Evolutionary conservation across 2,329 filamentous ascomycete genomes (phyloP).

Genomic region (Claviceps sp.): DNA sequence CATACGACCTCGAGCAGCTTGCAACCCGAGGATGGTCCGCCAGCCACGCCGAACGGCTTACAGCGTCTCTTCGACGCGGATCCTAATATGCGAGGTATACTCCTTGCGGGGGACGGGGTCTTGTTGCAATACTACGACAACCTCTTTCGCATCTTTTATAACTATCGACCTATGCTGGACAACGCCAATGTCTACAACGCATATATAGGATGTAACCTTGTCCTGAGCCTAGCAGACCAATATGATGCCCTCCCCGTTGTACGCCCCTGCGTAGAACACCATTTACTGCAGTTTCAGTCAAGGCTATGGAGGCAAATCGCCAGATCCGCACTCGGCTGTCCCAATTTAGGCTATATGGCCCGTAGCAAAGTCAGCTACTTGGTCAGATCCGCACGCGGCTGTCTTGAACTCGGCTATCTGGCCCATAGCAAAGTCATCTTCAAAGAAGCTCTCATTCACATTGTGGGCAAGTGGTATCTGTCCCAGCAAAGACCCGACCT

Average conservation of each 20-base stretch:
- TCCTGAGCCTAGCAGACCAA: slow-evolving; percentile 81
- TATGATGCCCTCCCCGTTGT: slow-evolving; percentile 84
- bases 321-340: slow-evolving; percentile 57
- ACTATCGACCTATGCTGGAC: slow-evolving; percentile 72
- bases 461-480: slow-evolving; percentile 85
- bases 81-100: too few relatives aligned
- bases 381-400: slow-evolving; percentile 26
- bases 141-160: slow-evolving; percentile 91
- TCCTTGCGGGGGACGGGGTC: slow-evolving; percentile 41
- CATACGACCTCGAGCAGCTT: too few relatives aligned
- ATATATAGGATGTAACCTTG: slow-evolving; percentile 85
- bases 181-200: slow-evolving; percentile 80
- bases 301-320: slow-evolving; percentile 92
- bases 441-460: slow-evolving; percentile 79
- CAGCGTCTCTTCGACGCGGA: slow-evolving; percentile 33
- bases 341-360: too few relatives aligned
- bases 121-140: slow-evolving; percentile 88
- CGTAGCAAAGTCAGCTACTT: too few relatives aligned
- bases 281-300: slow-evolving; percentile 81
- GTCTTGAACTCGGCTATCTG: slow-evolving; percentile 75
- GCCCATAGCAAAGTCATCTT: slow-evolving; percentile 74
- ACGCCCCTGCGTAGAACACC: slow-evolving; percentile 82
- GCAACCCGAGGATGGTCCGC: slow-evolving; percentile 18
- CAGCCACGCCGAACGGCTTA: slow-evolving; percentile 29
- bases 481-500: slow-evolving; percentile 67